These are phyloP conservation scores for Plasmodium blacklocki DNA, from an alignment of 169 alveolate species.

Conservation along the genomic window DNA sequence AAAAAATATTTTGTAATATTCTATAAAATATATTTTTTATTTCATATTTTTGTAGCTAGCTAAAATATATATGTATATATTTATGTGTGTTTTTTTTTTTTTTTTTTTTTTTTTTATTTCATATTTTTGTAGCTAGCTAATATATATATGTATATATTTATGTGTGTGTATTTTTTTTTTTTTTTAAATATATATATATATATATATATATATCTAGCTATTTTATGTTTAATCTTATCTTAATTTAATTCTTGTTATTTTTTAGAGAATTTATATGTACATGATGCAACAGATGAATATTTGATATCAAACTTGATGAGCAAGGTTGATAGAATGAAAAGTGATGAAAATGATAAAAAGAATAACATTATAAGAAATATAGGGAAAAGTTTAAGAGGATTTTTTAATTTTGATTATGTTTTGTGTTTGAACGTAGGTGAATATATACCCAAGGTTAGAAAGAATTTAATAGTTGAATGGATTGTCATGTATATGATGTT, in stretches of 20 bases:
- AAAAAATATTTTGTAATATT: too few relatives aligned
- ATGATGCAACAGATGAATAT: slow-evolving; percentile 50
- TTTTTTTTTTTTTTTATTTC: slow-evolving; percentile 15
- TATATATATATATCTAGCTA: background rate
- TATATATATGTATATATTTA: too few relatives aligned
- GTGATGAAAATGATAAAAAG: background rate
- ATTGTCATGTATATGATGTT: background rate
- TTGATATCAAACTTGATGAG: slow-evolving; percentile 24
- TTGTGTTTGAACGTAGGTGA: slow-evolving; percentile 68
- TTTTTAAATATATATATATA: background rate
- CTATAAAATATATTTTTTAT: background rate
- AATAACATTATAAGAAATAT: slow-evolving; percentile 12
- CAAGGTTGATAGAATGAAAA: slow-evolving; percentile 12
- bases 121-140: background rate
- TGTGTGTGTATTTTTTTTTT: background rate
- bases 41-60: background rate
- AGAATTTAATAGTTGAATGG: background rate
- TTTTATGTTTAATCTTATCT: too few relatives aligned
- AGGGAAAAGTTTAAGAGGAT: background rate
- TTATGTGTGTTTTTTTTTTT: slow-evolving; percentile 2
- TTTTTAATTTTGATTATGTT: slow-evolving; percentile 48
- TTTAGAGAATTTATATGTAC: slow-evolving; percentile 26
- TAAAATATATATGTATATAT: background rate
- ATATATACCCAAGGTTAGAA: slow-evolving; percentile 56
- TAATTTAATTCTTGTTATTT: background rate